phyloP scores from a whole-genome alignment of 805 yeast species.

The Wickerhamiella azymoides region DNA sequence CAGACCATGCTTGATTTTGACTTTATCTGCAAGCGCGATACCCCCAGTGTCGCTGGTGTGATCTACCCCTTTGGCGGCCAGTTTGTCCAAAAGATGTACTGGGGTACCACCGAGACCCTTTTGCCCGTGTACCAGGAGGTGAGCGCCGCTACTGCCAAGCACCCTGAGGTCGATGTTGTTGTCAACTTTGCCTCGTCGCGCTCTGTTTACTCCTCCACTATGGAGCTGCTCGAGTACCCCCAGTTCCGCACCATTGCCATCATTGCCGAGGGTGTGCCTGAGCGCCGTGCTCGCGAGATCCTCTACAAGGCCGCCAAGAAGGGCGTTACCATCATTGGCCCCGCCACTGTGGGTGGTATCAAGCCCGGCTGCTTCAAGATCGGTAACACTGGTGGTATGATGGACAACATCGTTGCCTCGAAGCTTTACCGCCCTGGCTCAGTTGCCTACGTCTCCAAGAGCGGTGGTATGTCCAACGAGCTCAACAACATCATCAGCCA shows the following conservation, averaged over 20 bases:
- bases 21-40: constrained; percentile 32
- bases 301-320: constrained; percentile 30
- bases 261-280: constrained; percentile 37
- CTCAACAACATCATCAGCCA: constrained; percentile 34
- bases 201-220: constrained; percentile 34
- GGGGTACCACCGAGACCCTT: constrained; percentile 36
- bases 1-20: constrained; percentile 38
- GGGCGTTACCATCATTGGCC: constrained; percentile 35
- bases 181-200: constrained; percentile 36
- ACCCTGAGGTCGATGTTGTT: constrained; percentile 36
- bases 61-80: constrained; percentile 36
- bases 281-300: constrained; percentile 36
- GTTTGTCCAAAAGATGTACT: constrained; percentile 33
- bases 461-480: constrained; percentile 38
- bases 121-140: constrained; percentile 34
- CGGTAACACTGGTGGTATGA: constrained; percentile 38
- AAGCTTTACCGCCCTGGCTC: constrained; percentile 36
- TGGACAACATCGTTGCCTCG: constrained; percentile 36
- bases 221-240: constrained; percentile 34
- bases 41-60: constrained; percentile 35
- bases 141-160: constrained; percentile 29
- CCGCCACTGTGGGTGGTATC: constrained; percentile 37
- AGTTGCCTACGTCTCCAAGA: constrained; percentile 35
- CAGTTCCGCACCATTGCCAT: constrained; percentile 34
- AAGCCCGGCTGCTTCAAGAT: constrained; percentile 37